phyloP scores from a whole-genome alignment of 257 asterid genomes.

The Jacaranda copaia region DNA sequence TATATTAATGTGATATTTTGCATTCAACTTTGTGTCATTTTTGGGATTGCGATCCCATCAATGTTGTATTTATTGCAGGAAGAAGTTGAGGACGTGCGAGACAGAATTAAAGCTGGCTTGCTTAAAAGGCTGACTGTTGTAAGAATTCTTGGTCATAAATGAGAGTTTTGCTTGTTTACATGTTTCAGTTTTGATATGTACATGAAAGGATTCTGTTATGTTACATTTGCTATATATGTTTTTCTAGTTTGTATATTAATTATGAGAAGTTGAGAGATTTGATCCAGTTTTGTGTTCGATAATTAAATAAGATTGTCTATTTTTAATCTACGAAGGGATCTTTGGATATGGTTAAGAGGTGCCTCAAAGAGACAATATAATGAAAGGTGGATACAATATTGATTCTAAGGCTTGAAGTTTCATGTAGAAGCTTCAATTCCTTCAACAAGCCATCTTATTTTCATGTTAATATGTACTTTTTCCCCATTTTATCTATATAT shows the following conservation, averaged over 20 bases:
- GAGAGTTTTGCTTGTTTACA: conserved; percentile 29
- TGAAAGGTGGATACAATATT: conserved; percentile 6
- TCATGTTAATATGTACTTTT: neutral
- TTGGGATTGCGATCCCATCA: conserved; percentile 27
- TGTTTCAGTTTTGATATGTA: neutral
- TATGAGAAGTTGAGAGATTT: conserved; percentile 9
- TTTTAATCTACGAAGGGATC: conserved; percentile 4
- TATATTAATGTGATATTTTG: neutral
- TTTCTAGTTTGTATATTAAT: conserved; percentile 5
- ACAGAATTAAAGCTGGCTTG: conserved; percentile 77
- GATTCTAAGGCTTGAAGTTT: neutral
- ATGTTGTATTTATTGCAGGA: conserved; percentile 60
- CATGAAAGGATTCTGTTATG: conserved; percentile 19
- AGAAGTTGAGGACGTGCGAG: conserved; percentile 77
- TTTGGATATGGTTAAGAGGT: conserved; percentile 25
- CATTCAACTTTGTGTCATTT: conserved; percentile 14
- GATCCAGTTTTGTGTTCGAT: conserved; percentile 13
- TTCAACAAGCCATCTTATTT: neutral
- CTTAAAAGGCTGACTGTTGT: conserved; percentile 72
- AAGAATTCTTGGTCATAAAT: conserved; percentile 43
- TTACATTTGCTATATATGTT: conserved; percentile 16
- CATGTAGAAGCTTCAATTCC: neutral
- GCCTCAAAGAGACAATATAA: neutral
- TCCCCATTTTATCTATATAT: neutral
- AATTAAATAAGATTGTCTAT: neutral